These are phyloP conservation scores for Pyrus communis DNA, from an alignment of 306 rosid genomes.

Conservation along the genomic window DNA sequence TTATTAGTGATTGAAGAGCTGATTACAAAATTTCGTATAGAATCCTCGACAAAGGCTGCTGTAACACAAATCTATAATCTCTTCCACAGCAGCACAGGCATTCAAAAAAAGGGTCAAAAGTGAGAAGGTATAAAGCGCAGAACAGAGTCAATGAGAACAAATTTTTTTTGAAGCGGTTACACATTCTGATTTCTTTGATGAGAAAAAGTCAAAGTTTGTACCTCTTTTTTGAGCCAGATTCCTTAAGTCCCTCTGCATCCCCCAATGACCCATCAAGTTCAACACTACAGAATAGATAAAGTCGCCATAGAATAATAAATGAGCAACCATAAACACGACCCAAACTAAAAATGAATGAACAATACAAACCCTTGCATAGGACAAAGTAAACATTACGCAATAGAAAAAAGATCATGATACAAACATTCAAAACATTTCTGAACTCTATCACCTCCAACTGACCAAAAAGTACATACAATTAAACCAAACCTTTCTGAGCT, in stretches of 20 bases:
- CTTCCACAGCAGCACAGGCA: neutral
- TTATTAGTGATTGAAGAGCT: neutral
- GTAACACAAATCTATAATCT: neutral
- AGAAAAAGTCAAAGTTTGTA: neutral
- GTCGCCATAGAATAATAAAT: slow-evolving; percentile 4
- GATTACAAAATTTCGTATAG: neutral
- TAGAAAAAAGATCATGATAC: neutral
- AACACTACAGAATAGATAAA: slow-evolving; percentile 35
- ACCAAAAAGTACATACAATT: neutral
- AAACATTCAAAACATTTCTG: neutral
- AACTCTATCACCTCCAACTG: neutral
- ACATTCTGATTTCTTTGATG: neutral
- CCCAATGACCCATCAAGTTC: slow-evolving; percentile 70
- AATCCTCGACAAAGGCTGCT: neutral
- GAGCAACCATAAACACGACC: slow-evolving; percentile 9
- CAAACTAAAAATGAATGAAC: neutral
- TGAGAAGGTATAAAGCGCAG: neutral
- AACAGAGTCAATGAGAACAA: neutral
- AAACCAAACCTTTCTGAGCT: neutral
- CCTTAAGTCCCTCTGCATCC: slow-evolving; percentile 58
- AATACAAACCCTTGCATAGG: neutral
- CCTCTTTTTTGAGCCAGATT: slow-evolving; percentile 83
- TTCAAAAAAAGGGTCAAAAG: neutral
- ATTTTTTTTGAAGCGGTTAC: neutral
- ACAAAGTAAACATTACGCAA: neutral